Evolutionary conservation across 441 rosid species (phyloP).

Genomic region (Gossypium lobatum): DNA sequence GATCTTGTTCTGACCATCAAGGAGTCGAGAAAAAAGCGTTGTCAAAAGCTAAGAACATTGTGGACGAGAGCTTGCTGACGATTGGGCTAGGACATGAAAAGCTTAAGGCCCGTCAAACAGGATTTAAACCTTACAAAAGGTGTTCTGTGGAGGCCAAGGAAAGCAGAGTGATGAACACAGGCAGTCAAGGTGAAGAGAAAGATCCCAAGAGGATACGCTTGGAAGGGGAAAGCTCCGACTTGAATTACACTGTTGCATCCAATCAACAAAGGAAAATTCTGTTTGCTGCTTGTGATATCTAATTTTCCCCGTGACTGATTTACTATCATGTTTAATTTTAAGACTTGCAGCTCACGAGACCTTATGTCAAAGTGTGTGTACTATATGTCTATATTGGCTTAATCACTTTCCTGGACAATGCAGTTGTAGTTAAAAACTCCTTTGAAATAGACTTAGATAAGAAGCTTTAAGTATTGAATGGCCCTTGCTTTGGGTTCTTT

Average conservation of each 20-base stretch:
- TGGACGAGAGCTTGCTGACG: slow-evolving; percentile 39
- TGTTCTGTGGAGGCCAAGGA: slow-evolving; percentile 82
- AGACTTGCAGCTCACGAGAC: slow-evolving; percentile 38
- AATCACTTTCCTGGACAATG: slow-evolving; percentile 23
- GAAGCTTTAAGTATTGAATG: slow-evolving; percentile 24
- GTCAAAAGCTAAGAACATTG: slow-evolving; percentile 20
- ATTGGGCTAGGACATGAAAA: slow-evolving; percentile 54
- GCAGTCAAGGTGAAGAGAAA: slow-evolving; percentile 61
- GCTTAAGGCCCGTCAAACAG: slow-evolving; percentile 55
- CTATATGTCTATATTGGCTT: slow-evolving; percentile 25
- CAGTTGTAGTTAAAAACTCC: slow-evolving; percentile 18
- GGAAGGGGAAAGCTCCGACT: slow-evolving; percentile 56
- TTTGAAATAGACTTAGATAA: slow-evolving; percentile 22
- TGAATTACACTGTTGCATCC: slow-evolving; percentile 37
- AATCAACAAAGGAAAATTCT: slow-evolving; percentile 26
- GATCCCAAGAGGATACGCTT: slow-evolving; percentile 76
- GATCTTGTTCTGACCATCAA: slow-evolving; percentile 23
- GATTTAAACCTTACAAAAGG: slow-evolving; percentile 95
- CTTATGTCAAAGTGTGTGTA: slow-evolving; percentile 39
- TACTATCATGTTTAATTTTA: slow-evolving; percentile 23
- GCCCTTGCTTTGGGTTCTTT: slow-evolving; percentile 12
- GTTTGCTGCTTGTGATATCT: slow-evolving; percentile 28
- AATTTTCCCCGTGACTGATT: slow-evolving; percentile 18
- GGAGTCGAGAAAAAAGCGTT: slow-evolving; percentile 35
- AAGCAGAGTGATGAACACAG: slow-evolving; percentile 30